Base-by-base conservation (phyloP, 73 alveolate species). In the Symbiodinium natans region DNA sequence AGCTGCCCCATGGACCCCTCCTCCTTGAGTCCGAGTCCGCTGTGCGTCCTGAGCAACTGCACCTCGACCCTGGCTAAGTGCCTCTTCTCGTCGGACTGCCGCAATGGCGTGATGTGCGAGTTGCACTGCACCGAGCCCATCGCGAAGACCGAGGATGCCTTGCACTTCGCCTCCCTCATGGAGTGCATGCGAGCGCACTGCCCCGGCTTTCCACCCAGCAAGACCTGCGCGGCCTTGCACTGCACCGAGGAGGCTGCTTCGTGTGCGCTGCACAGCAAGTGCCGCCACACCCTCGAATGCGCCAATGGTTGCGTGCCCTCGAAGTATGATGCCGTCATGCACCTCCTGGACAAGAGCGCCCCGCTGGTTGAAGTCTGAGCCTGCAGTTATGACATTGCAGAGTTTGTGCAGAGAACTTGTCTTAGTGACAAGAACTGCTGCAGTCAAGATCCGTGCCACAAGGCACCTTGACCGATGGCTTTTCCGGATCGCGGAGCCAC, bases 121-220 rank as follows among this genome's bases (percentile, higher is more conserved):
- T 33, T 54, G 63, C 42, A n/a, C 83, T 86, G 94, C 83, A 54
- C 83, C 42, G 94, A 86, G 41, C 82, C 54, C 2, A 29, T 86
- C 59, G 83, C 83, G 41, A 54, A 52, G 83, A 86, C 94, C 29
- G 94, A 54, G 40, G 93, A 85, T 48, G 93, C 82, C 6, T 41
- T 46, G 82, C 93, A 48, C 93, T 85, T 85, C 48, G 77, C 82
- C 8, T 15, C 42, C 31, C 74, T 85, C 38, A 85, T 85, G 93
- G 90, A 86, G 83, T 86, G 94, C 94, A 56, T 86, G 94, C 94
- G 94, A 31, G 83, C 34, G 63, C 54, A 86, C 7, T 86, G 94
- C 94, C 94, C 94, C 2, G 94, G 94, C 83, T 86, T 54, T 59
- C 94, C 94, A 5, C 94, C 94, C n/a, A 52, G 83, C 94, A 86